Evolutionary conservation across 2,329 filamentous ascomycete species (phyloP).

Genomic region (Albophoma yamanashiensis): DNA sequence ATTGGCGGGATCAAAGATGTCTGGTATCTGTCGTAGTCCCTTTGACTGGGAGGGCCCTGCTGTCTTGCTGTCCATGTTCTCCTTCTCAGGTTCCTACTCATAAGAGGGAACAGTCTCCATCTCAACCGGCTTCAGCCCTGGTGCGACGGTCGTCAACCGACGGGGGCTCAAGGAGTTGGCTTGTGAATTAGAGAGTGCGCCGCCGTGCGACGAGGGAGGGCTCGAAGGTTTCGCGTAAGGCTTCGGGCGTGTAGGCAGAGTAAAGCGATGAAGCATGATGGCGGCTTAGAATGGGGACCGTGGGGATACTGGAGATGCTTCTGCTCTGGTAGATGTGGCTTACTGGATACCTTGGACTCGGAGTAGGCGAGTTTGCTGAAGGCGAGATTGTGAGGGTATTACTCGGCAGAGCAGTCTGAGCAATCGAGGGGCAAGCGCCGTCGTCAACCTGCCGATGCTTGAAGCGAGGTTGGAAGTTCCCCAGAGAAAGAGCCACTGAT

Average conservation of each 20-base stretch:
- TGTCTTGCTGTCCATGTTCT: not conserved
- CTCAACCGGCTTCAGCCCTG: not conserved
- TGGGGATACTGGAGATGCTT: not conserved
- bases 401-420: not conserved
- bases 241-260: not conserved
- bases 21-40: not conserved
- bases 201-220: not conserved
- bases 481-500: not conserved
- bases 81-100: not conserved
- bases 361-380: not conserved
- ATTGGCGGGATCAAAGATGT: slow-evolving; percentile 1
- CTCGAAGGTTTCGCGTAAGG: not conserved
- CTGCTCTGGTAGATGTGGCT: not conserved
- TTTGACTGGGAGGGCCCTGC: not conserved
- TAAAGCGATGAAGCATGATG: not conserved
- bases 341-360: not conserved
- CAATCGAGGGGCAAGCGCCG: not conserved
- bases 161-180: not conserved
- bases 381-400: not conserved
- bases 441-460: no score
- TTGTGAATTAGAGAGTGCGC: not conserved
- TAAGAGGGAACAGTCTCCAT: not conserved
- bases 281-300: not conserved
- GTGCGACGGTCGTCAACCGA: not conserved
- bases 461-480: not conserved